Evolutionary conservation across 2,329 filamentous ascomycete genomes (phyloP), one percentile per base, ranked within the genome.

Genomic region (Rutstroemia sp.): DNA sequence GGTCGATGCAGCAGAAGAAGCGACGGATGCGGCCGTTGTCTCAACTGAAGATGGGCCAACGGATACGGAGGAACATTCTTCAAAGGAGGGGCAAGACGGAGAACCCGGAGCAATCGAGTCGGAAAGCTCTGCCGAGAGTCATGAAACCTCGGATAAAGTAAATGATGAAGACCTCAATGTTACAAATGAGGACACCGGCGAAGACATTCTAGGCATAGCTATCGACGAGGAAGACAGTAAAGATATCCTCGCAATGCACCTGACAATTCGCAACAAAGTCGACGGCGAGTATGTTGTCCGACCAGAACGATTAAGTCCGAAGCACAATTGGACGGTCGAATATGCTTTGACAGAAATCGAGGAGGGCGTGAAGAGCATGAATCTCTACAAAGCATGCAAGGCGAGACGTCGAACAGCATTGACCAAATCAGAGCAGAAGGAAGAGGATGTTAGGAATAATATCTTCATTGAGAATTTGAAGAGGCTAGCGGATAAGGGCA

Each of bases 241-340:
- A 49, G n/a, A 45, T 12, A 52, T 56, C 7, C 39, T 56, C 30
- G 54, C 41, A 12, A 56, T 56, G 54, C 41, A 83, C 14, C 74
- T 96, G 55, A 86, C 82, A 0, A 75, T 90, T 50, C 82, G 82
- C 62, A 94, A 88, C 74, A 81, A 80, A 61, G 79, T 95, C 54
- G 86, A 94, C 66, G 85, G 80, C 18, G 54, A 74, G 12, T 79
- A 80, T 54, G 81, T 90, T 1, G 67, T 74, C 0, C 83, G 90
- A 3, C 88, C 90, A 0, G 61, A 71, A 1, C 63, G 75, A 0
- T 68, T 86, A 47, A 70, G 52, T 0, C 34, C 65, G 14, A 19
- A 65, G 0, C 78, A 83, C 61, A 66, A 73, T 7, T 96, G 92
- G 92, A 70, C 73, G 0, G 75, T 96, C n/a, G 83, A 94, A 64